Conservation (phyloP, 148 eudicot genomes). For the Bassia scoparia region DNA sequence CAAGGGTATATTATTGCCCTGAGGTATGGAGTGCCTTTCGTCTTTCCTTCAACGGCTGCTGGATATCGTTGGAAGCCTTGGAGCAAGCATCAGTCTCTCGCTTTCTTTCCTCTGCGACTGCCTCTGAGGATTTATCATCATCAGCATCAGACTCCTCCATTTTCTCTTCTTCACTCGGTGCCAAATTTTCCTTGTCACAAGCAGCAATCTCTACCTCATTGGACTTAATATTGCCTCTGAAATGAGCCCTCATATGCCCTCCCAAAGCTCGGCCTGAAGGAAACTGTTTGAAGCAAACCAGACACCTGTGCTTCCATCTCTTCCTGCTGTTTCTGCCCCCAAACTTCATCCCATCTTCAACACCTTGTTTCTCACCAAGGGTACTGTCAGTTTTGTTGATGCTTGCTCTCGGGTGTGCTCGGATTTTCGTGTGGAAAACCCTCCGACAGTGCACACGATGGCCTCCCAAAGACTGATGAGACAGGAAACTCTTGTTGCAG, state of each 20-base stretch:
- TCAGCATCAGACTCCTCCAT: neutral
- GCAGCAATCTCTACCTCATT: slow-evolving; percentile 16
- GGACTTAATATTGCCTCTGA: slow-evolving; percentile 20
- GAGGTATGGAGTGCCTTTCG: neutral
- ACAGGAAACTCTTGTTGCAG: slow-evolving; percentile 31
- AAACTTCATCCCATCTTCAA: slow-evolving; percentile 11
- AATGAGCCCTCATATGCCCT: slow-evolving; percentile 66
- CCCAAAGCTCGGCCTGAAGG: slow-evolving; percentile 57
- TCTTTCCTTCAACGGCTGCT: slow-evolving; percentile 8
- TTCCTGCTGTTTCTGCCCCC: slow-evolving; percentile 8
- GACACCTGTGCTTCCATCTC: slow-evolving; percentile 35
- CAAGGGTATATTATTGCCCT: slow-evolving; percentile 3
- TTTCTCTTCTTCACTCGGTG: slow-evolving; percentile 2
- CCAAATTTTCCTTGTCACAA: slow-evolving; percentile 12
- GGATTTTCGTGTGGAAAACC: neutral
- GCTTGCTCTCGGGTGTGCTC: neutral
- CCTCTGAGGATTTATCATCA: slow-evolving; percentile 16
- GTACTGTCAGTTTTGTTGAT: slow-evolving; percentile 2
- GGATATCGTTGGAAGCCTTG: neutral
- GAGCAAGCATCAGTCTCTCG: slow-evolving; percentile 1
- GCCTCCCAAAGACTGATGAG: slow-evolving; percentile 35
- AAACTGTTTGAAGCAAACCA: slow-evolving; percentile 42
- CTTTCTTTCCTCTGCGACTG: neutral
- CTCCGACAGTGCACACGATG: slow-evolving; percentile 29
- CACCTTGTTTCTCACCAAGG: slow-evolving; percentile 12